Evolutionary conservation across 257 asterid genomes (phyloP), one percentile per base, ranked within the genome.

Genomic region (Leonotis leonurus): DNA sequence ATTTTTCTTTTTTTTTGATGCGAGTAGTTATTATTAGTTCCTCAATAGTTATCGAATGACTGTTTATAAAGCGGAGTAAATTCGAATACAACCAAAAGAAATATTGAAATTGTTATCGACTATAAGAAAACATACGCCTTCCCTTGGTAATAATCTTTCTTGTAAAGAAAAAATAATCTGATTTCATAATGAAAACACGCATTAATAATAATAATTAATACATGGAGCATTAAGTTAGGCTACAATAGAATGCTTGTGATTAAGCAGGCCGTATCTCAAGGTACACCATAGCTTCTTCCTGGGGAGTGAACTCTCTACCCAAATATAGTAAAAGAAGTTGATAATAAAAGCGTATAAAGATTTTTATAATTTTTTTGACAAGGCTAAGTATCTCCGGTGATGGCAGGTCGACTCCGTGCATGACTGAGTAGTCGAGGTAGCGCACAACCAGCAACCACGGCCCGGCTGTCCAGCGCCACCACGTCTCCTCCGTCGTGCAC

Each of bases 341-440:
- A 8, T 3, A 48, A 50, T 51, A 35, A 66, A 55, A 72, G 32
- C 21, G 26, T 7, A 21, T 0, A 37, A 44, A 49, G 6, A 41
- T 56, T 67, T 50, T 40, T 71, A 64, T 5, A 11, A 54, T n/a
- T 27, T 24, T 21, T 37, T 44, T 45, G 39, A 32, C n/a, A 37
- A 5, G 25, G 40, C 24, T 13, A 30, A 51, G 48, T 37, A 37
- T 24, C 46, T 18, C 56, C 32, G 10, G 52, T 3, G 69, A 60
- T 66, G 51, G 8, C 24, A n/a, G 66, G 13, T 58, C 8, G 32
- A 64, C 27, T 60, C 30, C 76, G 33, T 61, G 70, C 74, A 73
- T 71, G 83, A 81, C 79, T 36, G 74, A 65, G 74, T 59, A 60
- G 49, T 67, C 33, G 39, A 63, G 66, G 70, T 78, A 73, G 78